Evolutionary conservation across 2,329 filamentous ascomycete genomes (phyloP), one percentile per base, ranked within the genome.

Genomic region (Verruconis gallopava): DNA sequence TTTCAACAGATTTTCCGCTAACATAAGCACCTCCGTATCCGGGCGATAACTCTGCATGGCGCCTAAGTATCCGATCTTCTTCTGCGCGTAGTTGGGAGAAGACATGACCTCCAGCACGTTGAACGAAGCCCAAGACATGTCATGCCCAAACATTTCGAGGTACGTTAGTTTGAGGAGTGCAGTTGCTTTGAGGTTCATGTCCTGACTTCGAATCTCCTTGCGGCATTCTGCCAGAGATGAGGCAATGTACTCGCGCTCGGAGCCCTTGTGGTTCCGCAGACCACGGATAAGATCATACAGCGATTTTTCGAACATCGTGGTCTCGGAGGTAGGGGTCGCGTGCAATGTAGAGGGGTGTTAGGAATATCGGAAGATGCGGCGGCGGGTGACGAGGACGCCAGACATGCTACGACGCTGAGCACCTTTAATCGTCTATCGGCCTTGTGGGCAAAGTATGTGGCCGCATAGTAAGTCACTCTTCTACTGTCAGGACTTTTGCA

Each of bases 61-160:
- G 12, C 83, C 89, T 15, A 98, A 71, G 60, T 98, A 98, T 44
- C 89, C 91, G 35, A 95, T 85, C 49, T 89, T 75, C 65, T 98
- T 98, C 63, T 95, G 89, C 51, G 86, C 74, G 60, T 93, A 93
- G 59, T 95, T 96, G 37, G 81, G 72, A 30, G 85, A 93, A 28
- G 88, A 93, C 91, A 98, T 98, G 64, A 98, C 91, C 66, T 98
- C 91, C 37, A 98, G 79, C 40, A 96, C 89, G 60, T 98, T 85
- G 65, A 98, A 98, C 11, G 88, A 88, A 3, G 91, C 91, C 91
- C 91, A 98, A 3, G 89, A 95, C 91, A 98, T 98, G 63, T 96
- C 91, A 59, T 96, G 84, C 12, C 91, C 91, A 52, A 96, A 88
- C 91, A 98, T 98, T 61, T 98, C 91, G 50, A 98, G 76, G 60